Evolutionary conservation across 371 early-diverging fungal genomes (phyloP).

Genomic region (Nosema muscidifuracis): DNA sequence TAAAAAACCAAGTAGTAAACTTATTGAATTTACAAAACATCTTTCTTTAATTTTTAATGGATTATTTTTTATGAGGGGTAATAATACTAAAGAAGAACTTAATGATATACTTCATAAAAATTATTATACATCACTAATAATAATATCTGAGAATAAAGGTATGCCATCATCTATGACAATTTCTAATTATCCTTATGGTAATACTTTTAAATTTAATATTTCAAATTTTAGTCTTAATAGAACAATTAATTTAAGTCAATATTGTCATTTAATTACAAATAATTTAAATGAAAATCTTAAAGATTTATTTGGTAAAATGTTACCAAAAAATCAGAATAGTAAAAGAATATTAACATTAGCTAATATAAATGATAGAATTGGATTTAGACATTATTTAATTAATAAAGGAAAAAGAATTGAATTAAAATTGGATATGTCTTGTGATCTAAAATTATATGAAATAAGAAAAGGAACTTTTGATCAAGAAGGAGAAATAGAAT

Average conservation of each 20-base stretch:
- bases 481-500: conserved; percentile 55
- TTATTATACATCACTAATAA: conserved; percentile 86
- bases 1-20: conserved; percentile 80
- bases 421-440: conserved; percentile 35
- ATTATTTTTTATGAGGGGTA: conserved; percentile 89
- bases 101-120: conserved; percentile 65
- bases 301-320: conserved; percentile 17
- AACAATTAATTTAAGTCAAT: conserved; percentile 68
- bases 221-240: conserved; percentile 80
- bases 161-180: conserved; percentile 89
- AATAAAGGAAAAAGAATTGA: conserved; percentile 33
- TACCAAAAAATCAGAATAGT: conserved; percentile 38
- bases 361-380: conserved; percentile 57
- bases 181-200: conserved; percentile 91
- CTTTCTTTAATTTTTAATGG: conserved; percentile 86
- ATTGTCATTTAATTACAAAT: conserved; percentile 83
- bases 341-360: conserved; percentile 59
- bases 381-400: conserved; percentile 59
- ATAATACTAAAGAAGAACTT: conserved; percentile 80
- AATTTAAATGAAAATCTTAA: conserved; percentile 65
- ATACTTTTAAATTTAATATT: conserved; percentile 87
- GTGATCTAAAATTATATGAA: conserved; percentile 57
- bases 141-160: conserved; percentile 89
- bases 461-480: conserved; percentile 60
- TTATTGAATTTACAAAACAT: conserved; percentile 91